Conservation (phyloP, 1,284 basidiomycete species). For the Apiotrichum porosum region DNA sequence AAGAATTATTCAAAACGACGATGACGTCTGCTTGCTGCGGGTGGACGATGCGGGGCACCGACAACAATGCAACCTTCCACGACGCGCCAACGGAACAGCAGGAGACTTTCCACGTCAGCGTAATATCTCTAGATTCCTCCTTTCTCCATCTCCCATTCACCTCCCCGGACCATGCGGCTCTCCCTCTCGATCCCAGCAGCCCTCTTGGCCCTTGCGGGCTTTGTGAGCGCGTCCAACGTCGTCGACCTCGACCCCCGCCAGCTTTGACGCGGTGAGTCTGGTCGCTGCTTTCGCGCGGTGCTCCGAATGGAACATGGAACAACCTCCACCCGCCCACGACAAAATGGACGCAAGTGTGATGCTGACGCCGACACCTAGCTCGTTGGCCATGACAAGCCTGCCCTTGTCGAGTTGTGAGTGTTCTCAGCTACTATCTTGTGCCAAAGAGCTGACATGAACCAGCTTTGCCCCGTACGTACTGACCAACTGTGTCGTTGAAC, state of each 20-base stretch:
- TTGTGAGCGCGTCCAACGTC: slow-evolving; percentile 65
- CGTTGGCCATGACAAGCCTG: slow-evolving; percentile 71
- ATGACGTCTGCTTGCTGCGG: too few species aligned
- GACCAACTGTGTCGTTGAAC: neutral
- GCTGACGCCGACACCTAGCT: slow-evolving; percentile 18
- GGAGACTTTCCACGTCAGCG: slow-evolving; percentile 11
- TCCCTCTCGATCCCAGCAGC: slow-evolving; percentile 58
- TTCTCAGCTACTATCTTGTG: neutral
- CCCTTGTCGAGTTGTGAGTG: slow-evolving; percentile 82
- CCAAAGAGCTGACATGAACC: slow-evolving; percentile 6
- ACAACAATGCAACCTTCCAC: too few species aligned
- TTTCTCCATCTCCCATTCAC: neutral
- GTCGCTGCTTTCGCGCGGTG: too few species aligned
- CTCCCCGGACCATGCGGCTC: slow-evolving; percentile 55
- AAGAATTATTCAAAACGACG: too few species aligned
- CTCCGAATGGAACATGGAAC: too few species aligned
- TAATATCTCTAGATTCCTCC: neutral
- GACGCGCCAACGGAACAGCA: too few species aligned
- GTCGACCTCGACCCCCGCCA: slow-evolving; percentile 67
- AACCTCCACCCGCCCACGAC: neutral
- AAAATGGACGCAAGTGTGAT: neutral
- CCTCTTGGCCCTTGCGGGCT: slow-evolving; percentile 53
- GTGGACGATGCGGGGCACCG: too few species aligned
- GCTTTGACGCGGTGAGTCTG: slow-evolving; percentile 63
- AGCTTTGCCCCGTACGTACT: slow-evolving; percentile 43